Evolutionary conservation across 345 rosid genomes (phyloP).

Genomic region (Hibiscus syriacus): DNA sequence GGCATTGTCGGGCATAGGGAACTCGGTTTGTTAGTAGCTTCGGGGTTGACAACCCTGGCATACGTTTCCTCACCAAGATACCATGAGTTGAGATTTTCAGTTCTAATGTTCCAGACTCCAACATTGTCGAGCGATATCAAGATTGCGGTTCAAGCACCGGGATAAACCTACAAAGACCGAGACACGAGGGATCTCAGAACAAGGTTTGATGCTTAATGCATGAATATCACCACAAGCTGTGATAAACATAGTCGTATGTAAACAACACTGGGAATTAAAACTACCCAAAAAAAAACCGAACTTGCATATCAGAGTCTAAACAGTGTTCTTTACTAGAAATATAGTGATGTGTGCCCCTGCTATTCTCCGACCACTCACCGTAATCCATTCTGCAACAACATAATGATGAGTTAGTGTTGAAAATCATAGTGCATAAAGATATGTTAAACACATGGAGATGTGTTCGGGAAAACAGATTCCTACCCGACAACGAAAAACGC

Average conservation of each 20-base stretch:
- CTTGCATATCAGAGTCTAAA: neutral
- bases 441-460: neutral
- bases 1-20: constrained; percentile 74
- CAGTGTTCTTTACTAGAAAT: neutral
- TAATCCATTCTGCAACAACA: constrained; percentile 73
- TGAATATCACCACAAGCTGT: neutral
- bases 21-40: constrained; percentile 86
- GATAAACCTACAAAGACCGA: constrained; percentile 58
- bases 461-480: constrained; percentile 14
- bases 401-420: neutral
- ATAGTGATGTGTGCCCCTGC: constrained; percentile 91
- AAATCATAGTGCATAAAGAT: neutral
- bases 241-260: neutral
- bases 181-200: neutral
- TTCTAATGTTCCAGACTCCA: constrained; percentile 92
- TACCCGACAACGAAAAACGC: constrained; percentile 95
- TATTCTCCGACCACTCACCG: constrained; percentile 95
- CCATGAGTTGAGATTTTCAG: constrained; percentile 97
- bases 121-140: constrained; percentile 93
- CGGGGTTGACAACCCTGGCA: constrained; percentile 83
- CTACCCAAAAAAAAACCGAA: too few species aligned
- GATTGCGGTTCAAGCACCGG: constrained; percentile 95
- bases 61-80: constrained; percentile 98
- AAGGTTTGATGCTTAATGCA: neutral
- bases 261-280: too few species aligned